Evolutionary conservation across 2,329 filamentous ascomycete species (phyloP), one percentile per base, ranked within the genome.

Genomic region (Sphaceloma murrayae): DNA sequence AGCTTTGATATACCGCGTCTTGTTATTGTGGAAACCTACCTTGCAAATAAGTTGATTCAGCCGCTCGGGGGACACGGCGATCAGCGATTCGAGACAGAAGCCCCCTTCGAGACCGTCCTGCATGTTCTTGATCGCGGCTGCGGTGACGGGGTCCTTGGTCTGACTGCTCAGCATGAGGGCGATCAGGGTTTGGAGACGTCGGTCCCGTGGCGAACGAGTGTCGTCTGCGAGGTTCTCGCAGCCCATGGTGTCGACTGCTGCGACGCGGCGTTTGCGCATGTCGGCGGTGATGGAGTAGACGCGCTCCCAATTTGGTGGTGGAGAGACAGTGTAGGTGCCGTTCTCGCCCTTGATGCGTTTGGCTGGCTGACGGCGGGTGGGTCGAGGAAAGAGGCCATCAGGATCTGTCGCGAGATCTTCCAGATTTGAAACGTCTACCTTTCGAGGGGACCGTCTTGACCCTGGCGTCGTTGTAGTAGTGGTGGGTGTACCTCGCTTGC

Each of bases 181-280:
- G 29, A 94, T 72, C 21, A 95, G 74, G 2, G 85, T 94, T 57
- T 95, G 88, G 55, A 93, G 88, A 5, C 88, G 75, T 58, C 78
- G 78, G 57, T 81, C 74, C 45, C 68, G 61, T 11, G 69, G 67
- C 0, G 65, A 61, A 2, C 57, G 62, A 11, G 65, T 60, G 36
- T 72, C 66, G 45, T 75, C 67, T 2, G 83, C 84, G 7, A 91
- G 70, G 5, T 76, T 75, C 63, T 87, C 87, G 63, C 91, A 98
- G 8, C 91, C 91, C 88, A 96, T 95, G 0, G 89, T 96, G 62
- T 98, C 91, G 8, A 98, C 91, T 0, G 89, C 84, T 1, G 91
- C 91, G 0, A 74, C 63, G 29, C 74, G 82, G 63, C 67, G 74
- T 59, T 59, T 82, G 65, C 65, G 80, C 87, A 96, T 95, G 56